Evolutionary conservation across 805 yeast genomes (phyloP), one percentile per base, ranked within the genome.

Genomic region (Yamadazyma kitorensis): DNA sequence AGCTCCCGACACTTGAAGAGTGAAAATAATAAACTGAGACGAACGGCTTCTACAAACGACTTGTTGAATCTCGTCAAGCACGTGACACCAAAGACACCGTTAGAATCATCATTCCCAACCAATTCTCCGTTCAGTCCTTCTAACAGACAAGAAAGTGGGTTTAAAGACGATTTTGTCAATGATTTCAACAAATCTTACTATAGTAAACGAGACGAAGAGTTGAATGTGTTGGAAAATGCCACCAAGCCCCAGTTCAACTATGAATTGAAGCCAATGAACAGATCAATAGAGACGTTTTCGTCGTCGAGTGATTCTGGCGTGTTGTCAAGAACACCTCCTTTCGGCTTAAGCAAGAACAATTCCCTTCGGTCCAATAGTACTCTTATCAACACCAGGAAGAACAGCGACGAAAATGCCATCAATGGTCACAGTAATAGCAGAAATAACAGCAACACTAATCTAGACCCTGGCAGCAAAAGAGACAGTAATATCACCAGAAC

Each of bases 201-300:
- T 20, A 16, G 9, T 6, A 31, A 21, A 13, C 30, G 39, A 37
- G 39, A 40, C 14, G 41, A 34, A 12, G 41, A 37, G 16, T 34
- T 37, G 20, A 23, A 28, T n/a, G 25, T 34, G n/a, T 17, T 40
- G 11, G 36, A 36, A 25, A 27, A 37, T 12, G 31, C 42, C 6
- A 36, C 19, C 6, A 37, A 13, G 13, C 34, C 36, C 6, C 22
- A 27, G 12, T 41, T 33, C 34, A 31, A 15, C 14, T 59, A 49
- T 34, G 54, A 49, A 33, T 48, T 63, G 24, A 50, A 47, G 31
- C 69, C 69, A 6, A 41, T 59, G 37, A 49, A 47, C 27, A 34
- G 64, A 18, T 62, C 69, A 11, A 48, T 48, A n/a, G 56, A 48
- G 6, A 61, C 66, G 1, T 39, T 61, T 5, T 51, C 59, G 2